Evolutionary conservation across 495 filamentous ascomycete genomes (phyloP).

Genomic region (Cenococcum geophilum): DNA sequence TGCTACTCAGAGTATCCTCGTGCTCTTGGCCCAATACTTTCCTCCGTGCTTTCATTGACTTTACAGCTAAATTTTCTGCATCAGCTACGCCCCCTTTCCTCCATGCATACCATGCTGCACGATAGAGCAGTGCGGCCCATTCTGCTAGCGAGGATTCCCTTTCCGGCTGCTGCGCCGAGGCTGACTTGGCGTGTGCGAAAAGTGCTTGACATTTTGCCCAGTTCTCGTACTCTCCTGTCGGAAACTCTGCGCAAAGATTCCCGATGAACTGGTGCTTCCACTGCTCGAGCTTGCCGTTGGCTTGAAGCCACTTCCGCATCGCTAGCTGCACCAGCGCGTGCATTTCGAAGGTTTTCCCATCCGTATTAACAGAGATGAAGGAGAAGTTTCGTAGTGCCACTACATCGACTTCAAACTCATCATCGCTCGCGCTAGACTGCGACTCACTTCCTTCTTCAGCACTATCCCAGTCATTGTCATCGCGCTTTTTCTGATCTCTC

Average conservation of each 20-base stretch:
- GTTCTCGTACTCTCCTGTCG: constrained; percentile 34
- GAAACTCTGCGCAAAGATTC: constrained; percentile 38
- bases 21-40: constrained; percentile 10
- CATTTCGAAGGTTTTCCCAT: constrained; percentile 40
- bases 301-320: constrained; percentile 42
- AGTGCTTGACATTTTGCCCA: constrained; percentile 27
- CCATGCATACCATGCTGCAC: neutral
- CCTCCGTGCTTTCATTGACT: neutral
- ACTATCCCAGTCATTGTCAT: too few species aligned
- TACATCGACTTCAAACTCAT: constrained; percentile 20
- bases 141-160: neutral
- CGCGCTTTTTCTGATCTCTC: too few species aligned
- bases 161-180: neutral
- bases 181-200: constrained; percentile 29
- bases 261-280: constrained; percentile 39
- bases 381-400: constrained; percentile 11
- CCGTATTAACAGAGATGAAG: constrained; percentile 16
- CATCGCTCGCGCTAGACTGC: neutral
- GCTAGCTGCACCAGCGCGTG: constrained; percentile 45
- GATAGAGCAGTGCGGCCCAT: neutral
- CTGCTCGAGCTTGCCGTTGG: too few species aligned
- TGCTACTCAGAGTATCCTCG: constrained; percentile 1
- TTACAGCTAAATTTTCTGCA: neutral
- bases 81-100: neutral
- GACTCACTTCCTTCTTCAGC: neutral